Evolutionary conservation across 2,329 filamentous ascomycete species (phyloP).

Genomic region (Clonostachys sp.): DNA sequence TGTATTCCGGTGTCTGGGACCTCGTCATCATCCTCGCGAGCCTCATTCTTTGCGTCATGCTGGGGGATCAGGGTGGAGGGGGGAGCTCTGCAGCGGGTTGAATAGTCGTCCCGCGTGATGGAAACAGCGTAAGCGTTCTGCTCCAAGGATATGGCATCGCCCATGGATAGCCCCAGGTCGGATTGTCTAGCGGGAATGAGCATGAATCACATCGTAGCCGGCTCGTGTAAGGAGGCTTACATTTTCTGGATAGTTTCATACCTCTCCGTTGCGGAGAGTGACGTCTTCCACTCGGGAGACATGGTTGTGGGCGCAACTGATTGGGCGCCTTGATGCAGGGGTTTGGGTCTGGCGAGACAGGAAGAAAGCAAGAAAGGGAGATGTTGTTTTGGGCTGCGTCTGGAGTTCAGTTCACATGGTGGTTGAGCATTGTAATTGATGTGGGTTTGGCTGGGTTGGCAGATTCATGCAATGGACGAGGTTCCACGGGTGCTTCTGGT

Average conservation of each 20-base stretch:
- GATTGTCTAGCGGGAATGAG: too few species aligned
- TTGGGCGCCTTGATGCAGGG: too few species aligned
- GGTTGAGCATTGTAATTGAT: too few species aligned
- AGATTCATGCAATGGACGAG: too few species aligned
- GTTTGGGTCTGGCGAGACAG: too few species aligned
- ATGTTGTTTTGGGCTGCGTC: not conserved
- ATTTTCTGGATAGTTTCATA: constrained; percentile 57
- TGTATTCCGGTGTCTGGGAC: constrained; percentile 24
- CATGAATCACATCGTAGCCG: too few species aligned
- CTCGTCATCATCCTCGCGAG: not conserved
- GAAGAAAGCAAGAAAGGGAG: too few species aligned
- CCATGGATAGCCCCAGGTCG: constrained; percentile 9
- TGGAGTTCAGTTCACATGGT: too few species aligned
- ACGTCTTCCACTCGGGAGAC: constrained; percentile 39
- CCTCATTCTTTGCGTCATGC: not conserved
- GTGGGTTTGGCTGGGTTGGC: too few species aligned
- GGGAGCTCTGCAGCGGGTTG: not conserved
- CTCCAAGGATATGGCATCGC: constrained; percentile 61
- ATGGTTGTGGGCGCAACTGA: constrained; percentile 1
- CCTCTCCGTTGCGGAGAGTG: constrained; percentile 53
- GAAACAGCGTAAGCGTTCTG: constrained; percentile 45
- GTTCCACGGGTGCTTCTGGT: too few species aligned
- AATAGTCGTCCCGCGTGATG: not conserved
- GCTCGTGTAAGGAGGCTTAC: constrained; percentile 11
- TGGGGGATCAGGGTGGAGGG: not conserved